phyloP scores from a whole-genome alignment of 805 yeast species.

The Candida incommunis region DNA sequence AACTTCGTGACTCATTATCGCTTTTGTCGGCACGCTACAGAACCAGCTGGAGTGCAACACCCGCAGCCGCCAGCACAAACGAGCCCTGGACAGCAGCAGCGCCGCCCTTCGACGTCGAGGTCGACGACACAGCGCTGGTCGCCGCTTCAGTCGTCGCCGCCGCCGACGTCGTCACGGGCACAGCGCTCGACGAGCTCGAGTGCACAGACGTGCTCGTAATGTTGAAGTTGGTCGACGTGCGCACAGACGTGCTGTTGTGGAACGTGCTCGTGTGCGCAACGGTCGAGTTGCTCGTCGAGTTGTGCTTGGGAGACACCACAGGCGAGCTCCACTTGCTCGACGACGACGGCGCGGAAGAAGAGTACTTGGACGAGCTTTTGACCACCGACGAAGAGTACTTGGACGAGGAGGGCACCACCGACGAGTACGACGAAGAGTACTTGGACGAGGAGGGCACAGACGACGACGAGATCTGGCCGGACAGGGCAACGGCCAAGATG shows the following conservation, averaged over 20 bases:
- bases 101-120: not conserved
- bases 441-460: not conserved
- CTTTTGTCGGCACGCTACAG: not conserved
- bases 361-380: not conserved
- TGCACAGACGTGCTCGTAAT: not conserved
- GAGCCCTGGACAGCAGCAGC: not conserved
- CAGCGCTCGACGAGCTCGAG: not conserved
- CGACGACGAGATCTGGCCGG: not conserved
- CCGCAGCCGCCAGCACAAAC: not conserved
- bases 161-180: not conserved
- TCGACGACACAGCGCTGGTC: not conserved
- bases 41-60: constrained; percentile 1
- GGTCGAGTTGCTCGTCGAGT: not conserved
- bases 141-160: not conserved
- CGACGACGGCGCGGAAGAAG: not conserved
- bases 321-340: not conserved
- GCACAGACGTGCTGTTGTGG: not conserved
- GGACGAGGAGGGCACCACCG: not conserved
- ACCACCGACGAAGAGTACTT: not conserved
- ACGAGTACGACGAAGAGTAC: not conserved
- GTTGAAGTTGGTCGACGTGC: not conserved
- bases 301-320: not conserved
- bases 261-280: not conserved
- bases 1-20: not conserved
- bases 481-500: not conserved